A percentile compares a stretch with the other conserved stretches of the same genome.
Evolutionary conservation across 2,329 filamentous ascomycete species (phyloP).

Genomic region (Neonectria hederae): DNA sequence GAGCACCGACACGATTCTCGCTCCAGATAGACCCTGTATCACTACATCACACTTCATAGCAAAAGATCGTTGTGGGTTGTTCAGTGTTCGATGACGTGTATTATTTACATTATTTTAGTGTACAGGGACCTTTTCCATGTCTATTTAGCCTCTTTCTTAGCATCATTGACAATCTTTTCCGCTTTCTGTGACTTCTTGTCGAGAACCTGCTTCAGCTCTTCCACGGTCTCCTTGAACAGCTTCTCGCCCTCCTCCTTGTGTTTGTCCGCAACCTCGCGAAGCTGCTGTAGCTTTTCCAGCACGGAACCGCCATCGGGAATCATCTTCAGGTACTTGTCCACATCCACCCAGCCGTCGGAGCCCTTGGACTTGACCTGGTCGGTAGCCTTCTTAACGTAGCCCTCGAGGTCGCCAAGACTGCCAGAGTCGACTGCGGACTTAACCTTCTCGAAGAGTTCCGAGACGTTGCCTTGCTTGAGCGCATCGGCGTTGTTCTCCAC

Average conservation of each 20-base stretch:
- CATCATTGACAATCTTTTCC: constrained; percentile 66
- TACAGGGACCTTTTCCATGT: neutral
- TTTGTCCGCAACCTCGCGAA: constrained; percentile 72
- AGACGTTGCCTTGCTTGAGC: constrained; percentile 73
- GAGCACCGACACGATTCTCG: too few species aligned
- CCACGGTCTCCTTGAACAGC: constrained; percentile 73
- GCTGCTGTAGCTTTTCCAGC: constrained; percentile 70
- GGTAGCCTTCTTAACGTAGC: constrained; percentile 46
- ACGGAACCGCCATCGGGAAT: constrained; percentile 72
- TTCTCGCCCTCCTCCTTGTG: constrained; percentile 76
- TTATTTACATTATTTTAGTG: neutral
- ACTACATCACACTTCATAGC: neutral
- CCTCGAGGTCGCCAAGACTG: constrained; percentile 58
- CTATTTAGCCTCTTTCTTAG: constrained; percentile 58
- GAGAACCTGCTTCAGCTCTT: constrained; percentile 72
- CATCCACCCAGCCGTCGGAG: constrained; percentile 54
- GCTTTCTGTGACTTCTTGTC: constrained; percentile 67
- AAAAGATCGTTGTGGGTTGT: too few species aligned
- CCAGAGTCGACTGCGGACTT: constrained; percentile 70
- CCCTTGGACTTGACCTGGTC: constrained; percentile 58
- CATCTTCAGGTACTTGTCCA: constrained; percentile 72
- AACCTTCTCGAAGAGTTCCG: constrained; percentile 70
- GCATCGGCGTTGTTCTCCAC: constrained; percentile 75
- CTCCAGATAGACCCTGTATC: too few species aligned
- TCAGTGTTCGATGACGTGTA: neutral